These are phyloP conservation scores for Solanum chmielewskii DNA, from an alignment of 257 asterid genomes.

Conservation along the genomic window DNA sequence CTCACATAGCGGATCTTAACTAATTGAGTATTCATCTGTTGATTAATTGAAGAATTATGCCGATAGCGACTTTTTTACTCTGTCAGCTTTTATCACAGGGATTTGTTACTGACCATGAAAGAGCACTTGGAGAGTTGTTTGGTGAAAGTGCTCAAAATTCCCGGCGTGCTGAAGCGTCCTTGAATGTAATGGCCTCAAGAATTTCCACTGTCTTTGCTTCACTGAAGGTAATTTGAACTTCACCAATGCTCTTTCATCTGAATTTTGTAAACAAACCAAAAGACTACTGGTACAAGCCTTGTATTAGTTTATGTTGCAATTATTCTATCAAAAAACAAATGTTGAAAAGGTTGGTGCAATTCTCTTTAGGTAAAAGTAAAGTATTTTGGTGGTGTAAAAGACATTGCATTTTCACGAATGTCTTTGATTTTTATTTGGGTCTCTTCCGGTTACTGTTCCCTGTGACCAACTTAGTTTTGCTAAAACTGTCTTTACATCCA, in stretches of 20 bases:
- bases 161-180: constrained; percentile 45
- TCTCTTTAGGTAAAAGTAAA: neutral
- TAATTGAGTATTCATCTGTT: neutral
- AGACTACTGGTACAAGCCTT: neutral
- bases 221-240: constrained; percentile 50
- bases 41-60: neutral
- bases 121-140: constrained; percentile 79
- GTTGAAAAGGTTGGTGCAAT: neutral
- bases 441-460: neutral
- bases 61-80: neutral
- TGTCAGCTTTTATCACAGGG: constrained; percentile 34
- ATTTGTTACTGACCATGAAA: constrained; percentile 84
- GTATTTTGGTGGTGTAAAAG: neutral
- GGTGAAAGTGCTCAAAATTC: constrained; percentile 57
- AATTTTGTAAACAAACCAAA: neutral
- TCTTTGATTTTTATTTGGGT: neutral
- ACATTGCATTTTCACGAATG: neutral
- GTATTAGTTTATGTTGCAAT: neutral
- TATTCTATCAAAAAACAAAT: neutral
- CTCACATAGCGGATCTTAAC: neutral
- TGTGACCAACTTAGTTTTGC: neutral
- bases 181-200: constrained; percentile 71
- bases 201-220: constrained; percentile 96
- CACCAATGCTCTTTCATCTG: neutral
- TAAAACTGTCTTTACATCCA: neutral